Base-by-base conservation (phyloP, 768 basidiomycete genomes). In the Goffeauzyma gilvescens region DNA sequence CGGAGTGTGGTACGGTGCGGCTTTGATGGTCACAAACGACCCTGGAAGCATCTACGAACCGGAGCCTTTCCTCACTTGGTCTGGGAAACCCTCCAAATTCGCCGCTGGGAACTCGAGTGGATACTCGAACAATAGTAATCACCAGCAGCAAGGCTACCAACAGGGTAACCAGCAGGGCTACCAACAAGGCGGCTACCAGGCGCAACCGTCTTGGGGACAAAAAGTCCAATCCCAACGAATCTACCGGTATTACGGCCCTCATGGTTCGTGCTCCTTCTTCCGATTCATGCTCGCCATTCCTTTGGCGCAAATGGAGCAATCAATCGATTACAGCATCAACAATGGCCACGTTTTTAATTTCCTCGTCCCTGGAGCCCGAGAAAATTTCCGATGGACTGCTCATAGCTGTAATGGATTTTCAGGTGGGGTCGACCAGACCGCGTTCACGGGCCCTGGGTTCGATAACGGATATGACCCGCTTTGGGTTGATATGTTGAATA, bases 181-280 rank as follows among this genome's bases (percentile, higher is more conserved):
- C 32, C 30, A 39, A 34, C 30, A 0, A 38, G 21, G 6, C 17
- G 35, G 9, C 23, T 38, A 22, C 31, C 30, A 17, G 14, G 14
- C 15, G 8, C 9, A 17, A 37, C 28, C 14, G 28, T 4, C 2
- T 26, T n/a, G 20, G 26, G 28, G n/a, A 13, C 30, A 21, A 17
- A 43, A 31, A 13, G n/a, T 52, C 20, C 20, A 30, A 6, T 58
- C 45, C 13, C 34, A 51, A 23, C 44, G 42, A 35, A 56, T 63
- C 45, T 48, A 53, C 49, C 39, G 35, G 2, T 61, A 59, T 49
- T 25, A 40, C 37, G 49, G 51, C 24, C 37, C 45, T 22, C 49
- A 56, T 46, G 89, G 86, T 4, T 78, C 79, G 0, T 86, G 75
- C 57, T 84, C 84, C 1, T 98, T 98, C 67, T 96, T 86, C 81